Evolutionary conservation across 139 green algal genomes (phyloP).

Genomic region (Coccomyxa sp.): DNA sequence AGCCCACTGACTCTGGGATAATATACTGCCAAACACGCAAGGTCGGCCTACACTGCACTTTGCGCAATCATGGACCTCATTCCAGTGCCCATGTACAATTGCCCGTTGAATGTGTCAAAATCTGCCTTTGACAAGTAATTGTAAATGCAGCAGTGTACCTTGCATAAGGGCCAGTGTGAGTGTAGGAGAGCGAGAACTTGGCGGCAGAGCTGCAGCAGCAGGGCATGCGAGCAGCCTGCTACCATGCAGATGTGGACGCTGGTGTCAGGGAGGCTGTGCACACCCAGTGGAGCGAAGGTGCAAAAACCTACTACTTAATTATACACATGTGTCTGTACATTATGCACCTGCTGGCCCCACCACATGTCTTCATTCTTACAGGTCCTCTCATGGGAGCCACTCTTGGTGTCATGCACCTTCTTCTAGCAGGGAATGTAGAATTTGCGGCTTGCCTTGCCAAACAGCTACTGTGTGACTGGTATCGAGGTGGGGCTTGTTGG

Average conservation of each 20-base stretch:
- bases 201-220: conserved; percentile 36
- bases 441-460: background rate
- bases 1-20: conserved; percentile 58
- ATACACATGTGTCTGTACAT: too few species aligned
- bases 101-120: too few species aligned
- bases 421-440: background rate
- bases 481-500: background rate
- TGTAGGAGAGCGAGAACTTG: conserved; percentile 15
- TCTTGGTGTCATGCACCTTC: background rate
- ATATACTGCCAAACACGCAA: conserved; percentile 84
- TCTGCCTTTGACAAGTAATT: too few species aligned
- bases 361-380: too few species aligned
- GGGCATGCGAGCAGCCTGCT: conserved; percentile 54
- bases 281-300: conserved; percentile 53
- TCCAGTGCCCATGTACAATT: background rate
- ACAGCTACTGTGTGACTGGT: background rate
- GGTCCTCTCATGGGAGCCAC: too few species aligned
- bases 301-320: background rate
- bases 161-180: too few species aligned
- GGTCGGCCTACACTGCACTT: background rate
- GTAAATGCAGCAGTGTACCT: too few species aligned
- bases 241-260: conserved; percentile 84
- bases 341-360: too few species aligned
- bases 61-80: background rate
- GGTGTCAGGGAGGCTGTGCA: conserved; percentile 58